Base-by-base conservation (phyloP, 306 rosid genomes). In the Glycyrrhiza uralensis region DNA sequence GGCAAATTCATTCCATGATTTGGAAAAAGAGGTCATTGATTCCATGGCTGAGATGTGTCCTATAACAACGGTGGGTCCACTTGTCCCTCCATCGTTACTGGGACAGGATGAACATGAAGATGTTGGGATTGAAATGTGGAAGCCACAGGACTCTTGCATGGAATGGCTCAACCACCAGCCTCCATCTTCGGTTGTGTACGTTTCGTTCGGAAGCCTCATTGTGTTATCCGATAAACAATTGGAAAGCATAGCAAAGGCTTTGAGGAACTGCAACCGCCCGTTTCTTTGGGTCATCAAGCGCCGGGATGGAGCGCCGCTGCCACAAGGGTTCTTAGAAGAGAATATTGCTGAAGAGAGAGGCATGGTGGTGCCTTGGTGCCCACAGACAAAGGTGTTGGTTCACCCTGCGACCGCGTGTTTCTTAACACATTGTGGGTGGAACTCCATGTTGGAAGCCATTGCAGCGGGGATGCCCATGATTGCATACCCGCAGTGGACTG, bases 341-440 rank as follows among this genome's bases (percentile, higher is more conserved):
- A 82, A 71, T 0, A 79, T n/a, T n/a, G n/a, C n/a, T n/a, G n/a
- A 69, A 54, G 82, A 79, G 0, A 67, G 65, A 20, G 89, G 89
- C 5, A 36, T 79, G 44, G 64, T 85, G 7, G 81, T 85, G 4
- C 5, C 87, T 0, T 85, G 89, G 89, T 76, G 87, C 56, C 87
- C 89, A 22, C 87, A 85, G 47, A 77, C 85, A 0, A 80, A 74
- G 81, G 89, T 80, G 1, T 4, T 85, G 61, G 65, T 66, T 59
- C 83, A 85, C 62, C 72, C 83, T 1, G 17, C 89, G 0, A 38
- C 54, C 3, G 87, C 87, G 1, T 85, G 89, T 46, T 85, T 85
- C 52, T 39, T 85, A 46, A 79, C 85, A 15, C 89, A 85, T 18
- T 85, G 89, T 59, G 89, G 89, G 0, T 85, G 89, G 89, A 85